Evolutionary conservation across 2,329 filamentous ascomycete genomes (phyloP), one percentile per base, ranked within the genome.

Genomic region (Fusarium sp.): DNA sequence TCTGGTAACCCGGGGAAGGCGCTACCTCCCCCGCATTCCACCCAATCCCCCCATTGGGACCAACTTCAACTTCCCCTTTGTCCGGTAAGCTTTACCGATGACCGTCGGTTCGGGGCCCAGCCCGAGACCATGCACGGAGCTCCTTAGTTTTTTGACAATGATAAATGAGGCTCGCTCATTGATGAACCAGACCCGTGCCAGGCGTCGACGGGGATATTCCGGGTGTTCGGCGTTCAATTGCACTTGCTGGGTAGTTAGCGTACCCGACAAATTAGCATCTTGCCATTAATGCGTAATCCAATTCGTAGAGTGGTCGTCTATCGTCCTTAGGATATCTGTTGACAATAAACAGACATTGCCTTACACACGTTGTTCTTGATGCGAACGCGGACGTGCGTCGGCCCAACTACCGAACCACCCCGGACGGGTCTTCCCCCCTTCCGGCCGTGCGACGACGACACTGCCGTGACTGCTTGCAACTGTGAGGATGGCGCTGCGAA

Each of bases 141-240:
- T 42, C 33, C 35, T 18, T 27, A 4, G 14, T 29, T 50, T 50
- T 50, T 50, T 27, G 16, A 60, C 40, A 20, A 33, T 52, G 56
- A 50, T 47, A 45, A 22, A 27, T 45, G 40, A 69, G 57, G 50
- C 25, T 60, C 52, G 59, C 47, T 70, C 54, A 54, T 36, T 59
- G 31, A 59, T 60, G 16, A 35, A 50, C 25, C 9, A 50, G 45
- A 25, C 22, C 45, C 45, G 25, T 62, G 35, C 36, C 47, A 29
- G 6, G 25, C 5, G 10, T 40, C 35, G 35, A 22, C 71, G 64
- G 71, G 25, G 71, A 74, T 74, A 74, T 71, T 33, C 68, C 71
- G 68, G 71, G 38, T 33, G 40, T 74, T 74, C 71, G 71, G 71
- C 20, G 40, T 74, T 70, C 52, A 22, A 42, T 36, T 50, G 57